These are phyloP conservation scores for Adansonia rubrostipa DNA, from an alignment of 441 rosid species.

Conservation along the genomic window DNA sequence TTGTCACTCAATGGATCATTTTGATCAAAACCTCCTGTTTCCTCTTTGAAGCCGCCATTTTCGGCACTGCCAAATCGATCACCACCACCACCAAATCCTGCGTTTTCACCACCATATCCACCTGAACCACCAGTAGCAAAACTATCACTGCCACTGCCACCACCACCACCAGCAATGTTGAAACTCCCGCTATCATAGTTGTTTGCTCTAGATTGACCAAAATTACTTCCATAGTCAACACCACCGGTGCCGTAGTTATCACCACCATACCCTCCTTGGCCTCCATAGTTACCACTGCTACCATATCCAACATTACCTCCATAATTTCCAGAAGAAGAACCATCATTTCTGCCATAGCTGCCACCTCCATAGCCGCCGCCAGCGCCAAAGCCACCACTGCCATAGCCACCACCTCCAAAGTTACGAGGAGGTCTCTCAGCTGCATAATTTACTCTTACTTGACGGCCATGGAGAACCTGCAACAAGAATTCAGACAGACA, in stretches of 20 bases:
- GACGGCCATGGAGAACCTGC: slow-evolving; percentile 83
- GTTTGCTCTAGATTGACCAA: slow-evolving; percentile 27
- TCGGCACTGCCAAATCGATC: background rate
- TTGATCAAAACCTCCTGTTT: slow-evolving; percentile 33
- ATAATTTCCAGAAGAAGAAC: slow-evolving; percentile 19
- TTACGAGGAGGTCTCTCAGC: slow-evolving; percentile 55
- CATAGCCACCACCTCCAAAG: slow-evolving; percentile 29
- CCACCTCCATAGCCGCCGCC: slow-evolving; percentile 34
- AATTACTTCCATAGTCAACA: slow-evolving; percentile 30
- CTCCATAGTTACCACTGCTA: slow-evolving; percentile 37
- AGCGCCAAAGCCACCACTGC: slow-evolving; percentile 31
- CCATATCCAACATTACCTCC: slow-evolving; percentile 21
- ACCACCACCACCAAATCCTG: slow-evolving; percentile 22
- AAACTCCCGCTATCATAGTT: slow-evolving; percentile 26
- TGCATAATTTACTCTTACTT: slow-evolving; percentile 77
- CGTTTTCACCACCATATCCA: slow-evolving; percentile 25
- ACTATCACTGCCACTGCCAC: slow-evolving; percentile 31
- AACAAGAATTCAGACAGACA: background rate
- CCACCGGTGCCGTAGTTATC: slow-evolving; percentile 28
- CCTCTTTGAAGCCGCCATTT: slow-evolving; percentile 22
- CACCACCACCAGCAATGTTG: slow-evolving; percentile 35
- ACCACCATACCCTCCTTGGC: slow-evolving; percentile 5
- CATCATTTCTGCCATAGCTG: slow-evolving; percentile 28
- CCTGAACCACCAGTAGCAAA: slow-evolving; percentile 11
- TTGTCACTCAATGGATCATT: slow-evolving; percentile 20